Conservation (phyloP, 352 stramenopile species). For the Globisporangium solare region DNA sequence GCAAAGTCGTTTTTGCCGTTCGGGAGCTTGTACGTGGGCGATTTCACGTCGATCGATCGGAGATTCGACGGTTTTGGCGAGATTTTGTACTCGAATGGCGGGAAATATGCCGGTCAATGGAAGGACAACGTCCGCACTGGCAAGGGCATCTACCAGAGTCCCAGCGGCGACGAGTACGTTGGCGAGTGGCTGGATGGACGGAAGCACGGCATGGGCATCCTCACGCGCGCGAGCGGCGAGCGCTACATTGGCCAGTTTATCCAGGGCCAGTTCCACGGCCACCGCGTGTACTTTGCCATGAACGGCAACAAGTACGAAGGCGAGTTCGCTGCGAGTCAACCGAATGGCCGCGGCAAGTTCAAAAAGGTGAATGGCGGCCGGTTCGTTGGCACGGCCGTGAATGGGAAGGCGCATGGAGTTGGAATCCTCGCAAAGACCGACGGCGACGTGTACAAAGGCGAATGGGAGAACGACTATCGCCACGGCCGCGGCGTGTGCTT, state of each 20-base stretch:
- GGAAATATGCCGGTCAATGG: constrained; percentile 85
- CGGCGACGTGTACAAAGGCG: constrained; percentile 89
- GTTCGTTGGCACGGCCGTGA: constrained; percentile 60
- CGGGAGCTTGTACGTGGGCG: constrained; percentile 72
- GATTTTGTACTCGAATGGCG: constrained; percentile 79
- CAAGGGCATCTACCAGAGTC: constrained; percentile 60
- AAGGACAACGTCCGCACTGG: constrained; percentile 58
- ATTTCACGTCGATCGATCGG: constrained; percentile 41
- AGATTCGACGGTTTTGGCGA: constrained; percentile 79
- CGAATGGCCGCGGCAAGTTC: constrained; percentile 59
- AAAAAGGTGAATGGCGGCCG: constrained; percentile 63
- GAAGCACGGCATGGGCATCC: constrained; percentile 80
- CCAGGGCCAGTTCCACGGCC: constrained; percentile 70
- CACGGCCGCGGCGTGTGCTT: constrained; percentile 67
- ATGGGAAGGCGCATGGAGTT: constrained; percentile 66
- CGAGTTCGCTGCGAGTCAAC: constrained; percentile 33
- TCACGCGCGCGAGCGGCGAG: constrained; percentile 75
- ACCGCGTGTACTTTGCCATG: constrained; percentile 43
- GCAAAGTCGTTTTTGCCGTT: constrained; percentile 61
- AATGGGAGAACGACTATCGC: constrained; percentile 60
- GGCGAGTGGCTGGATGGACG: constrained; percentile 71
- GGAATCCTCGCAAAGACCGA: constrained; percentile 71
- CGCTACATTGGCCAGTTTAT: constrained; percentile 82
- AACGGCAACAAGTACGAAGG: constrained; percentile 89
- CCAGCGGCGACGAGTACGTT: constrained; percentile 51